Percentiles rank a stretch among this genome's conserved stretches.
Conservation (phyloP, 176 grass and related monocot genomes). For the Oryza officinalis region DNA sequence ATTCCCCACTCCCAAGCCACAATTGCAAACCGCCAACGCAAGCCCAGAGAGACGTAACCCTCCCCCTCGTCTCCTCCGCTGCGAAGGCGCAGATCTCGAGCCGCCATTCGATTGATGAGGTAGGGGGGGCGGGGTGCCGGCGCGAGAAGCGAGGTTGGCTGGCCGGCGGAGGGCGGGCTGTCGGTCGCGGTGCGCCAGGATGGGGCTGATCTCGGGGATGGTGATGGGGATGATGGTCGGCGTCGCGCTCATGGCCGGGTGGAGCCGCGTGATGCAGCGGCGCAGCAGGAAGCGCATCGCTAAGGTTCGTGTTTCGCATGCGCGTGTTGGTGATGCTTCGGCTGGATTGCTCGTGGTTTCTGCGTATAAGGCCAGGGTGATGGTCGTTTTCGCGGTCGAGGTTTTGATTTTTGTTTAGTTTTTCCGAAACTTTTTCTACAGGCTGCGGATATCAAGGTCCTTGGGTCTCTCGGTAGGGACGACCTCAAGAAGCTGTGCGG, state of each 20-base stretch:
- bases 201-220: constrained; percentile 92
- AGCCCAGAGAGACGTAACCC: too few relatives aligned
- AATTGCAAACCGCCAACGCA: too few relatives aligned
- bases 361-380: neutral
- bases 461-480: constrained; percentile 78
- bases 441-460: constrained; percentile 92
- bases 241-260: constrained; percentile 82
- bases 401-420: neutral
- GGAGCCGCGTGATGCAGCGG: constrained; percentile 71
- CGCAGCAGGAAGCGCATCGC: constrained; percentile 73
- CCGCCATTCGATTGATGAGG: neutral
- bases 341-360: neutral
- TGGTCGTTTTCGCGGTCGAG: neutral
- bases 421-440: constrained; percentile 23
- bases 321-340: neutral
- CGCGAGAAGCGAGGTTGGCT: neutral
- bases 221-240: constrained; percentile 79
- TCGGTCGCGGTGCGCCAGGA: constrained; percentile 25
- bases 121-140: neutral
- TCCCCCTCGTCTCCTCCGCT: neutral
- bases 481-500: constrained; percentile 94
- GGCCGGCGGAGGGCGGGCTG: neutral
- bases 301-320: constrained; percentile 52
- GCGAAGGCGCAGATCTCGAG: neutral
- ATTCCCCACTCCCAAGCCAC: too few relatives aligned